Conservation (phyloP, 371 early-diverging fungal genomes). For the Mucor circinelloides region DNA sequence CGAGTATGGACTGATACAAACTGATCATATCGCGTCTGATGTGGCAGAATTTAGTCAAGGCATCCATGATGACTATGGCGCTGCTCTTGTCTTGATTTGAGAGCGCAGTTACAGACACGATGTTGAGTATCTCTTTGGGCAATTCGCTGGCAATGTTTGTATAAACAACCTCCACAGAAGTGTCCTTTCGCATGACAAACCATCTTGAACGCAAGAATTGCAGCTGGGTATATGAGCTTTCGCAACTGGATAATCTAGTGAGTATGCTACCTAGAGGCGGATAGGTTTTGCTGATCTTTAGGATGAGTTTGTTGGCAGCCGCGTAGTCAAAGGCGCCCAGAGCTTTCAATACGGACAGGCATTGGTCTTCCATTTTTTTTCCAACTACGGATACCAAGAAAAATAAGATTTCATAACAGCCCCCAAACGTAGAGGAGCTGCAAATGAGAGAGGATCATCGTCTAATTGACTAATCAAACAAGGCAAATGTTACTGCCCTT, state of each 20-base stretch:
- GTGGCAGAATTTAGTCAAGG: slow-evolving; percentile 29
- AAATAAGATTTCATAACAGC: neutral
- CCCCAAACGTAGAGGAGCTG: neutral
- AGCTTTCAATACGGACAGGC: slow-evolving; percentile 45
- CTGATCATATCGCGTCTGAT: slow-evolving; percentile 41
- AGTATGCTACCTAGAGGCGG: slow-evolving; percentile 38
- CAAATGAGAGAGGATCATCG: neutral
- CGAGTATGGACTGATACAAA: slow-evolving; percentile 34
- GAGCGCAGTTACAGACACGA: slow-evolving; percentile 11
- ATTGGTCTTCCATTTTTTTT: slow-evolving; percentile 26
- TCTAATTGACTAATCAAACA: neutral
- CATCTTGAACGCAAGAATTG: slow-evolving; percentile 47
- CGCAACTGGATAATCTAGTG: slow-evolving; percentile 31
- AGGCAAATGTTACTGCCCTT: neutral
- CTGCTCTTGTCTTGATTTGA: slow-evolving; percentile 10
- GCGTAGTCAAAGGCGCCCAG: slow-evolving; percentile 63
- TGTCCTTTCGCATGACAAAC: slow-evolving; percentile 52
- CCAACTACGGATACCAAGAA: neutral
- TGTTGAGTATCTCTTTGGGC: slow-evolving; percentile 27
- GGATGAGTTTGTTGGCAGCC: slow-evolving; percentile 51
- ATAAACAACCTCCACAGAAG: slow-evolving; percentile 37
- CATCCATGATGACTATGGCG: slow-evolving; percentile 25
- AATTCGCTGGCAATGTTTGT: slow-evolving; percentile 36
- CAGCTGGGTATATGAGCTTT: slow-evolving; percentile 40
- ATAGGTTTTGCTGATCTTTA: slow-evolving; percentile 37